Evolutionary conservation across 2,329 filamentous ascomycete genomes (phyloP), one percentile per base, ranked within the genome.

Genomic region (Botrytis byssoidea): DNA sequence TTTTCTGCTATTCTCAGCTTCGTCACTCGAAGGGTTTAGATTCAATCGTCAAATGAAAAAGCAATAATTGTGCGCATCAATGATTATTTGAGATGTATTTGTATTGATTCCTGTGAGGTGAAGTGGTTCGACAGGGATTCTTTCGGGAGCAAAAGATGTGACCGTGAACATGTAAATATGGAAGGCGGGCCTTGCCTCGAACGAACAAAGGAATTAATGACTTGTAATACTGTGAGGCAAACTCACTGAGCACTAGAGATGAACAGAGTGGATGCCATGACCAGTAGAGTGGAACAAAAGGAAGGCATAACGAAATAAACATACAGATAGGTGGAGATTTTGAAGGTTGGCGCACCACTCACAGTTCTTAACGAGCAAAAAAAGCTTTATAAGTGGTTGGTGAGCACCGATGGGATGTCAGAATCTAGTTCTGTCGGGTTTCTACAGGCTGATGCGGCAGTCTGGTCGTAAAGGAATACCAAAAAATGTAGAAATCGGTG

Each of bases 91-190:
- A 71, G 69, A 71, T 73, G 70, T 77, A 77, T 75, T 77, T 76
- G 73, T 77, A 75, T 73, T 60, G 71, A 73, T 67, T 75, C 74
- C 76, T 79, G 77, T 79, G 71, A 70, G 76, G 73, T 77, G 78
- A 79, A 74, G 75, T 79, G 77, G 76, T 75, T 76, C 55, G 73
- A 75, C 77, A 79, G 75, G 78, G 77, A 76, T 78, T 69, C 60
- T 68, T 69, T 74, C 72, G 74, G 73, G 65, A 71, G 66, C 72
- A 71, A 74, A 73, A 74, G 70, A 73, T 67, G 61, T 44, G 75
- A 73, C 42, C 60, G 44, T 59, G 60, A 32, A 67, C 69, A 35
- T 63, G 68, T 74, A 69, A 70, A 76, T 63, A 70, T 76, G 55
- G 74, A 74, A 70, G 71, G 71, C 48, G 70, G 64, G 74, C 71